These are phyloP conservation scores for Tetrahymena malaccensis DNA, from an alignment of 73 alveolate species.

Conservation along the genomic window DNA sequence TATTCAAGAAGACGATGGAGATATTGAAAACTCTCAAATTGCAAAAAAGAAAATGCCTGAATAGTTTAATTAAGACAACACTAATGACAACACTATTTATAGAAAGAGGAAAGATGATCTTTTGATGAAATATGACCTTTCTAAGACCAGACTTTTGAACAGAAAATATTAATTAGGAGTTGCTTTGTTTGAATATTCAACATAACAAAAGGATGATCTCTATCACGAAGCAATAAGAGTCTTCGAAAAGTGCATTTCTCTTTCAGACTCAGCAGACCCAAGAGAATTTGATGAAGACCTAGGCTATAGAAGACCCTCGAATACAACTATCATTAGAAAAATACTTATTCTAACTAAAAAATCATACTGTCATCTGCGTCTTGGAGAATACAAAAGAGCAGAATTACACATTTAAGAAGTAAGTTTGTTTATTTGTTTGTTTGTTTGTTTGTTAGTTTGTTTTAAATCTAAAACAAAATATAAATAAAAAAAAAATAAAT, in stretches of 20 bases:
- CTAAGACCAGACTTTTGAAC: background rate
- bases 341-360: background rate
- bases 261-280: background rate
- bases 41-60: background rate
- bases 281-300: background rate
- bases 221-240: background rate
- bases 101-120: background rate
- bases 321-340: background rate
- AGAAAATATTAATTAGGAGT: background rate
- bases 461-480: too few relatives aligned
- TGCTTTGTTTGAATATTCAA: background rate
- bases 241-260: background rate
- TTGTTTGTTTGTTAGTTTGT: too few relatives aligned
- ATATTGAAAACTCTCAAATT: background rate
- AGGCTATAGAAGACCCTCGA: background rate
- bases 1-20: background rate
- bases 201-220: background rate
- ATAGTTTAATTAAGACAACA: background rate
- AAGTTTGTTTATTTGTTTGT: too few relatives aligned
- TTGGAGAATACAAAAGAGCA: background rate
- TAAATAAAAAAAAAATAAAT: background rate
- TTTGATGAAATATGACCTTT: background rate
- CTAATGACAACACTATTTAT: background rate
- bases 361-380: background rate
- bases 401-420: background rate